Base-by-base conservation (phyloP, 306 rosid species). In the Begonia masoniana region DNA sequence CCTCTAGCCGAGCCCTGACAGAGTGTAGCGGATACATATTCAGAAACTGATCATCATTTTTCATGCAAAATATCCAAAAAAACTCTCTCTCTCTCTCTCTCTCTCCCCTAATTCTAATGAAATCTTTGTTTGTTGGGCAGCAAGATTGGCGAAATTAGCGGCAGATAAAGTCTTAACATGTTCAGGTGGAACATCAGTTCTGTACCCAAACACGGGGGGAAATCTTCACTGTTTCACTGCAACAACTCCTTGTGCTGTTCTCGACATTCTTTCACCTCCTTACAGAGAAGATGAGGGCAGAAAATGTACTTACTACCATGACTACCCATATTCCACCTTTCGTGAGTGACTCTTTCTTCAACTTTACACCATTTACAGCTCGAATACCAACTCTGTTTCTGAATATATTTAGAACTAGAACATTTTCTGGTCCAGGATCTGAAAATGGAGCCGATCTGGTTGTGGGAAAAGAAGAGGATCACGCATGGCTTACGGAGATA, bases 211-310 rank as follows among this genome's bases (percentile, higher is more conserved):
- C 41, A 64, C 57, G 3, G 94, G 96, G 21, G 97, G 97, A 3
- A 91, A 91, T 68, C 73, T 91, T 54, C 97, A 91, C 74, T 78
- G 83, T 66, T 91, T 91, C 71, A 83, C 94, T 10, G 94, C 97
- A 15, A 73, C 81, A 48, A 77, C 94, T 7, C 92, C 92, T 23
- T 85, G 97, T 68, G 96, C 96, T 6, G 71, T 91, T 70, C 77
- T 91, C 36, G 97, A 91, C 73, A 50, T 91, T 68, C 94, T 91
- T 43, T 52, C 94, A 0, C 97, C 97, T 55, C 85, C 96, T 66
- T 91, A 91, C 60, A 67, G 23, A 17, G 95, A 85, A 72, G 65
- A 78, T 39, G 81, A 70, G n/a, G 96, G 88, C 65, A 78, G 96
- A 83, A 79, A 62, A 69, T 91, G 96, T 59, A 71, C 94, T 51